phyloP scores from a whole-genome alignment of 2,329 filamentous ascomycete genomes.

The Aspergillus hiratsukae region DNA sequence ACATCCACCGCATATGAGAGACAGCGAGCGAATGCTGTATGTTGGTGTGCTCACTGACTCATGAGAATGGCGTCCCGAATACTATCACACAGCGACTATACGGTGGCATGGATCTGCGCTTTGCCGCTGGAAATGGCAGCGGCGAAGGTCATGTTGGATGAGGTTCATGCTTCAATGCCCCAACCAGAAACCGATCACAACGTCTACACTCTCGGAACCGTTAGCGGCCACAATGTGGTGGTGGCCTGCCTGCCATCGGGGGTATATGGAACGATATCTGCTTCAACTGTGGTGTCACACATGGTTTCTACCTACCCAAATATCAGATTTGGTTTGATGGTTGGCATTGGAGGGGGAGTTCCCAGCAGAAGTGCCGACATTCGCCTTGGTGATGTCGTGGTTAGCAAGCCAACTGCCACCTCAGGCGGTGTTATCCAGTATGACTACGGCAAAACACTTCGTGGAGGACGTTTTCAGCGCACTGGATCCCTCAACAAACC shows the following conservation, averaged over 20 bases:
- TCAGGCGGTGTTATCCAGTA: constrained; percentile 18
- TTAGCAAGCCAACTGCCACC: constrained; percentile 4
- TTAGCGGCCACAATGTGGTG: not conserved
- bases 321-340: constrained; percentile 5
- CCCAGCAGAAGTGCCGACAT: constrained; percentile 7
- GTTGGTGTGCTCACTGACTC: no score
- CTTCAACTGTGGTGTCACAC: not conserved
- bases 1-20: no score
- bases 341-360: constrained; percentile 13
- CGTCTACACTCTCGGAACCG: constrained; percentile 1
- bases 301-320: constrained; percentile 1
- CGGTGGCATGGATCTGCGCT: not conserved
- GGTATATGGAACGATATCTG: constrained; percentile 3
- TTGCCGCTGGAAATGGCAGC: not conserved
- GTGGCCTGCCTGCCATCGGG: constrained; percentile 3
- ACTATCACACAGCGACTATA: not conserved
- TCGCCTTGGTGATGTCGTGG: constrained; percentile 14
- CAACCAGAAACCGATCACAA: not conserved
- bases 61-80: no score
- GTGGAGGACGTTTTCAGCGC: constrained; percentile 8
- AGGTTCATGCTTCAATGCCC: not conserved
- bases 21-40: no score
- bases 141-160: constrained; percentile 5
- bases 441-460: constrained; percentile 16
- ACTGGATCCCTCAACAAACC: constrained; percentile 14